phyloP scores from a whole-genome alignment of 2,329 filamentous ascomycete genomes.

The Diplodia seriata region DNA sequence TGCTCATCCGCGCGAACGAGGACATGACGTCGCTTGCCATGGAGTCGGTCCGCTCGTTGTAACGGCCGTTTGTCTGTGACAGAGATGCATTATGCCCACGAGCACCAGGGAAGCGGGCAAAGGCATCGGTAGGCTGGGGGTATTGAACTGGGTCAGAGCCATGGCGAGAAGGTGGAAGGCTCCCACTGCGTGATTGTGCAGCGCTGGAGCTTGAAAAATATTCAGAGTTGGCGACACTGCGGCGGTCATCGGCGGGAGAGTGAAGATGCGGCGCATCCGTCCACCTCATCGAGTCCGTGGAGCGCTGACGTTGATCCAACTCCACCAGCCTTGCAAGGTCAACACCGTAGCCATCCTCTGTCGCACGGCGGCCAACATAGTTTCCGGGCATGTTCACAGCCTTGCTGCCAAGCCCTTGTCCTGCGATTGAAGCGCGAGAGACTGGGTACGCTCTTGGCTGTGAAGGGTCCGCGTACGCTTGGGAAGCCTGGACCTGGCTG shows the following conservation, averaged over 20 bases:
- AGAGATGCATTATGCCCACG: slow-evolving; percentile 58
- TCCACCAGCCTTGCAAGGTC: slow-evolving; percentile 43
- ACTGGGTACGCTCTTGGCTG: slow-evolving; percentile 38
- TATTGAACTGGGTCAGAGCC: slow-evolving; percentile 50
- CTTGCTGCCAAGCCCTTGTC: slow-evolving; percentile 40
- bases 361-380: slow-evolving; percentile 42
- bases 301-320: slow-evolving; percentile 41
- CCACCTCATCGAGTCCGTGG: slow-evolving; percentile 44
- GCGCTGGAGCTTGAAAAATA: slow-evolving; percentile 56
- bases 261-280: slow-evolving; percentile 45
- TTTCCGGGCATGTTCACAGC: slow-evolving; percentile 41
- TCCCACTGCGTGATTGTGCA: slow-evolving; percentile 60
- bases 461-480: slow-evolving; percentile 43
- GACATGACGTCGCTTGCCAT: slow-evolving; percentile 49
- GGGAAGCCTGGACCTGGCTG: slow-evolving; percentile 43
- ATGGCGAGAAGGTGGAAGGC: slow-evolving; percentile 64
- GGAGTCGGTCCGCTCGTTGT: slow-evolving; percentile 49
- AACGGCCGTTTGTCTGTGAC: slow-evolving; percentile 55
- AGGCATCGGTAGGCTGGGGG: slow-evolving; percentile 41
- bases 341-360: slow-evolving; percentile 42
- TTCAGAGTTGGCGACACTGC: slow-evolving; percentile 49
- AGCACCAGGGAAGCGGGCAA: slow-evolving; percentile 46
- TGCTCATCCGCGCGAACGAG: slow-evolving; percentile 44
- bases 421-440: slow-evolving; percentile 38
- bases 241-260: slow-evolving; percentile 53